phyloP scores from a whole-genome alignment of 129 eudicot species.

The Tagetes erecta region DNA sequence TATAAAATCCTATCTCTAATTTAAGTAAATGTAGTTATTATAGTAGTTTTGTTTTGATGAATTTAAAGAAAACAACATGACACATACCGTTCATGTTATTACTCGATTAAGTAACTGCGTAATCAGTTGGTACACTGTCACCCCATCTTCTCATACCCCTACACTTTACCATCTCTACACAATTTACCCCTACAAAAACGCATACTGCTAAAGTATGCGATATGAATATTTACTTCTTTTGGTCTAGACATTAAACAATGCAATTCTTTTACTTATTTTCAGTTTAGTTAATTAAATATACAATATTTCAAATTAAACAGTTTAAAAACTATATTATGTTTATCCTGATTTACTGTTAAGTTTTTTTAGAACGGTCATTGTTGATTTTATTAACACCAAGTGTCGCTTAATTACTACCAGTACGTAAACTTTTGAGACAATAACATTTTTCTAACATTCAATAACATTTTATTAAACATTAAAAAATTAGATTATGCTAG shows the following conservation, averaged over 20 bases:
- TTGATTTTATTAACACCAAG: no score
- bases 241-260: not conserved
- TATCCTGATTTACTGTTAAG: no score
- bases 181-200: slow-evolving; percentile 7
- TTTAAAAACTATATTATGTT: no score
- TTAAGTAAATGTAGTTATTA: not conserved
- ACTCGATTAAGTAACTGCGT: slow-evolving; percentile 34
- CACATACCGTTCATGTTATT: slow-evolving; percentile 31
- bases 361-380: no score
- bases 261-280: not conserved
- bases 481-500: no score
- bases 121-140: slow-evolving; percentile 25
- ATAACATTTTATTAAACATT: no score
- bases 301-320: no score
- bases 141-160: slow-evolving; percentile 11
- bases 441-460: no score
- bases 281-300: not conserved
- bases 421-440: no score
- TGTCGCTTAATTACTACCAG: no score
- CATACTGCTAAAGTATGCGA: not conserved
- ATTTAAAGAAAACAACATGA: slow-evolving; percentile 24
- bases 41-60: not conserved
- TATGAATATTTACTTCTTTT: not conserved
- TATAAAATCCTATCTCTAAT: no score
- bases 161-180: slow-evolving; percentile 5